Evolutionary conservation across 768 basidiomycete species (phyloP).

Genomic region (Hydnum rufescens): DNA sequence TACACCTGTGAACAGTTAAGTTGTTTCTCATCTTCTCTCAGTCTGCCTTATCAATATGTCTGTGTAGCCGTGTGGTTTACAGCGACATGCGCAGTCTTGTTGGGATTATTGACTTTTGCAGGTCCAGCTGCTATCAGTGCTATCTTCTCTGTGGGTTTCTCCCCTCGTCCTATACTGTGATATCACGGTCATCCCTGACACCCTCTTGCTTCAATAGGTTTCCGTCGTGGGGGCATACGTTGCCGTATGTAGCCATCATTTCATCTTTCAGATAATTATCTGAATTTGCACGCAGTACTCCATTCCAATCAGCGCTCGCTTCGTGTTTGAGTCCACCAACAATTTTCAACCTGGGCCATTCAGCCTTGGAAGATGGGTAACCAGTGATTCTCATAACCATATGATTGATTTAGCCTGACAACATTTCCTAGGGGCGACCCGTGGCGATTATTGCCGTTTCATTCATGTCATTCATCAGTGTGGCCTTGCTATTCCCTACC

Average conservation of each 20-base stretch:
- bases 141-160: constrained; percentile 29
- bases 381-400: constrained; percentile 10
- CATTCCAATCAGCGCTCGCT: constrained; percentile 21
- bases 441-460: constrained; percentile 32
- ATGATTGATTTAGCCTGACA: background rate
- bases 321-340: constrained; percentile 19
- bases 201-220: too few relatives aligned
- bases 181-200: too few relatives aligned
- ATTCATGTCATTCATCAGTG: constrained; percentile 45
- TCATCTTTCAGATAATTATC: constrained; percentile 23
- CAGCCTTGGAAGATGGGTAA: constrained; percentile 26
- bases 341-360: constrained; percentile 36
- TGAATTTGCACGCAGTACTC: constrained; percentile 30
- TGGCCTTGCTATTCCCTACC: constrained; percentile 46
- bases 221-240: constrained; percentile 27
- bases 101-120: constrained; percentile 36
- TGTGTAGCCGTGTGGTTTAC: constrained; percentile 30
- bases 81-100: constrained; percentile 20
- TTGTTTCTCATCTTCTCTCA: background rate
- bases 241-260: constrained; percentile 14
- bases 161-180: too few relatives aligned
- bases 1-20: constrained; percentile 32
- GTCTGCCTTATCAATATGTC: background rate
- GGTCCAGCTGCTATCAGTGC: constrained; percentile 37
- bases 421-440: constrained; percentile 26